Conservation (phyloP, 2,329 filamentous ascomycete species). For the Verruconis gallopava region DNA sequence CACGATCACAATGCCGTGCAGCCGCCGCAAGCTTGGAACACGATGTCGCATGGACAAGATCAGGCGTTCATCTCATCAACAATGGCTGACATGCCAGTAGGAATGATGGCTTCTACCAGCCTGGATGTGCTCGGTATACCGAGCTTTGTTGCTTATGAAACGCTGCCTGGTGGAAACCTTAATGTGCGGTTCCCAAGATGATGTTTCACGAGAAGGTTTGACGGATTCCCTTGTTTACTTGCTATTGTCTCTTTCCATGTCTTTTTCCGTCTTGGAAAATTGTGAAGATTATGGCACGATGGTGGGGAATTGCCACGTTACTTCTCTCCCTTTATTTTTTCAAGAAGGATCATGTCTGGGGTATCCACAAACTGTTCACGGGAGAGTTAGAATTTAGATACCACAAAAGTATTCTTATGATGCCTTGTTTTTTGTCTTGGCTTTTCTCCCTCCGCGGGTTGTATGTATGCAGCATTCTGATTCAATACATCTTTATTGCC, state of each 20-base stretch:
- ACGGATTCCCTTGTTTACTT: constrained; percentile 53
- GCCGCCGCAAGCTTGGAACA: background rate
- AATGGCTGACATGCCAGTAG: constrained; percentile 1
- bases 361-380: too few species aligned
- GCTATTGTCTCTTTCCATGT: constrained; percentile 37
- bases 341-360: too few species aligned
- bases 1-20: constrained; percentile 1
- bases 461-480: too few species aligned
- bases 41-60: background rate
- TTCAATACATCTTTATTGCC: too few species aligned
- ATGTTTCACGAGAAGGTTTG: background rate
- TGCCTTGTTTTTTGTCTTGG: too few species aligned
- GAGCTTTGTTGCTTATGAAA: constrained; percentile 12
- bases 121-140: constrained; percentile 10
- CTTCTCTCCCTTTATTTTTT: too few species aligned
- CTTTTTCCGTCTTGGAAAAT: too few species aligned
- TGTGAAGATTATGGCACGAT: too few species aligned
- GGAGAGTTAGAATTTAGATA: too few species aligned
- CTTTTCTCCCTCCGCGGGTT: too few species aligned
- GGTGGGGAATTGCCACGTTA: too few species aligned
- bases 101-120: background rate
- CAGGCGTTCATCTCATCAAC: background rate
- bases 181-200: constrained; percentile 12
- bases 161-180: constrained; percentile 13
- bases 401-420: too few species aligned